Evolutionary conservation across 2,329 filamentous ascomycete species (phyloP), one percentile per base, ranked within the genome.

Genomic region (Fusarium keratoplasticum): DNA sequence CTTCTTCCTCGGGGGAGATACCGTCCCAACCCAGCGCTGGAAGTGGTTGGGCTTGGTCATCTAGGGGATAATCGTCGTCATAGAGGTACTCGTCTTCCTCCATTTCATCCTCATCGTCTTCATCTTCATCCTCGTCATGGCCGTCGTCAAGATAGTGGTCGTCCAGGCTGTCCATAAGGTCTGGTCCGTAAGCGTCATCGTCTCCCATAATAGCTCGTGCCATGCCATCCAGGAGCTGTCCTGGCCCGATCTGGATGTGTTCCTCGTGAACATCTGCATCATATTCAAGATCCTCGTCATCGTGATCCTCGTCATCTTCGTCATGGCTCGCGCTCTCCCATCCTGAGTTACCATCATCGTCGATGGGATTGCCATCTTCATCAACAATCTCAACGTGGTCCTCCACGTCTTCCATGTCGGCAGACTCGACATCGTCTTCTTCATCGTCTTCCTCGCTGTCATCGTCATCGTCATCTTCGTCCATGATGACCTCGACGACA

Each of bases 401-500:
- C 50, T 89, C 87, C 65, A 88, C 85, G 33, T 90, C 89, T 57
- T 89, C 84, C 82, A 85, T 85, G 58, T 86, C 84, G 13, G 81
- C 83, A 9, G 83, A 84, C 33, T 83, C 83, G 55, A 80, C 79
- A n/a, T 83, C 87, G 8, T 82, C 81, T 8, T 87, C 84, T 31
- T 87, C 84, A 25, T 89, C 89, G 2, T 91, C 90, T 14, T 91
- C 89, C 8, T 87, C 87, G 25, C 89, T 91, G 61, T 91, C 91
- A 38, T 90, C 89, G 3, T 89, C 88, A 9, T 92, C 91, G n/a
- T 90, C 89, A 4, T 90, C 89, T 5, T 90, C 89, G 61, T 94
- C 93, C 86, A 98, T 94, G 71, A 97, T 94, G 76, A 98, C 90
- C 83, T 93, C 90, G 67, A 93, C 89, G 63, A 92, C 86, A 27